Evolutionary conservation across 2,329 filamentous ascomycete species (phyloP), one percentile per base, ranked within the genome.

Genomic region (Sporothrix brasiliensis): DNA sequence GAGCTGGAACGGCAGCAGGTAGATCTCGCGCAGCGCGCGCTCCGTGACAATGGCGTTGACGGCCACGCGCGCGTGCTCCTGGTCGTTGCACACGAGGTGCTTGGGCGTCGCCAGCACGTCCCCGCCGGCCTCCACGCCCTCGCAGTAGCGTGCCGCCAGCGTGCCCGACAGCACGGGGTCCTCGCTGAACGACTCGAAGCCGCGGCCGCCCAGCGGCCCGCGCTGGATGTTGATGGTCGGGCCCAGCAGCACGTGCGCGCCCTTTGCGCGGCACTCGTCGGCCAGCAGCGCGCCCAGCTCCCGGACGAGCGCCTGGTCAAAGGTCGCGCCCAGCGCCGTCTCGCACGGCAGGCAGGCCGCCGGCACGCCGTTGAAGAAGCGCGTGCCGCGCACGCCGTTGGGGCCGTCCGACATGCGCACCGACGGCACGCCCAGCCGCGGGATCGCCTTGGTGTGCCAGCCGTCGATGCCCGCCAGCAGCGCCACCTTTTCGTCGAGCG

Each of bases 241-340:
- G 6, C 89, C 90, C 44, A 92, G 83, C 75, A 89, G 86, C 14
- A 91, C 84, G 76, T 92, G 88, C 21, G 90, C 84, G 70, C 90
- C 90, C 79, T 92, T 92, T 70, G 80, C 86, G 72, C 83, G 85
- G 75, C 89, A 86, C 77, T 92, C 90, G 68, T 84, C 79, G 14
- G 88, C 90, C 86, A 92, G 90, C 70, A 87, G 86, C 72, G 84
- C 79, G 54, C 90, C 90, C 44, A 89, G 87, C 60, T 83, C 81
- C 76, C 87, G 88, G 70, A 89, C 86, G 52, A 91, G 83, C 21
- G 83, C 79, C 70, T 85, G 85, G 77, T 91, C 87, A 86, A 88
- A 92, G 10, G 90, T 91, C 4, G 89, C 88, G 27, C 87, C 90
- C 7, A 84, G 78, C 9, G 79, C 80, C 6, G 81, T 80, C 21